Conservation (phyloP, 23 red algal genomes). For the Gracilaria caudata region DNA sequence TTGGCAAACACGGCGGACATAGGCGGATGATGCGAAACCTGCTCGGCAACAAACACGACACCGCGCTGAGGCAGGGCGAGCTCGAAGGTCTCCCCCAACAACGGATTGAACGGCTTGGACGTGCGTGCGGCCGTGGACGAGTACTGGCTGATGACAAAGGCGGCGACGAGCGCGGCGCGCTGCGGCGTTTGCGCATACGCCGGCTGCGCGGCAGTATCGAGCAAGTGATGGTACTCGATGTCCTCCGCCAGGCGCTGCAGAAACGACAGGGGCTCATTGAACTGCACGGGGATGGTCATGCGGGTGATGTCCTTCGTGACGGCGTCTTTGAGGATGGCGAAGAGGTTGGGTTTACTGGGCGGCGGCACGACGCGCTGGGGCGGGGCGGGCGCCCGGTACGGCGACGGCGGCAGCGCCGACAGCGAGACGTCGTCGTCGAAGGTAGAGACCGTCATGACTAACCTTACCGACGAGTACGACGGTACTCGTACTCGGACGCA, state of each 20-base stretch:
- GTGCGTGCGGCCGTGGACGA: conserved; percentile 75
- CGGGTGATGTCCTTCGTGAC: conserved; percentile 90
- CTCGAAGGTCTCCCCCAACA: conserved; percentile 94
- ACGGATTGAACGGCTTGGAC: conserved; percentile 92
- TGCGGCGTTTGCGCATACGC: conserved; percentile 33
- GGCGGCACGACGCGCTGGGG: neutral
- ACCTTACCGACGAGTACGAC: neutral
- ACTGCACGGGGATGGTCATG: conserved; percentile 89
- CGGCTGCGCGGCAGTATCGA: conserved; percentile 72
- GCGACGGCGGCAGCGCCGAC: conserved; percentile 14
- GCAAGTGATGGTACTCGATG: conserved; percentile 79
- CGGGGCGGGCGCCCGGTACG: neutral
- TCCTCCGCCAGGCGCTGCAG: conserved; percentile 94
- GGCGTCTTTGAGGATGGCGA: conserved; percentile 80
- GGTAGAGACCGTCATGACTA: neutral
- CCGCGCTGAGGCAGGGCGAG: conserved; percentile 44
- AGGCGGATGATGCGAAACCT: conserved; percentile 97
- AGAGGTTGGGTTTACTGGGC: conserved; percentile 64
- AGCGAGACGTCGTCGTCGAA: conserved; percentile 14
- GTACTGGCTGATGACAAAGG: conserved; percentile 83
- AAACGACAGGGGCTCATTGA: conserved; percentile 97
- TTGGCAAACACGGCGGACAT: conserved; percentile 65
- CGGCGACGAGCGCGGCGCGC: conserved; percentile 80
- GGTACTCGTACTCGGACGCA: neutral
- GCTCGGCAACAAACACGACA: conserved; percentile 79